These are phyloP conservation scores for Diaporthe caulivora DNA, from an alignment of 2,329 filamentous ascomycete genomes.

Conservation along the genomic window DNA sequence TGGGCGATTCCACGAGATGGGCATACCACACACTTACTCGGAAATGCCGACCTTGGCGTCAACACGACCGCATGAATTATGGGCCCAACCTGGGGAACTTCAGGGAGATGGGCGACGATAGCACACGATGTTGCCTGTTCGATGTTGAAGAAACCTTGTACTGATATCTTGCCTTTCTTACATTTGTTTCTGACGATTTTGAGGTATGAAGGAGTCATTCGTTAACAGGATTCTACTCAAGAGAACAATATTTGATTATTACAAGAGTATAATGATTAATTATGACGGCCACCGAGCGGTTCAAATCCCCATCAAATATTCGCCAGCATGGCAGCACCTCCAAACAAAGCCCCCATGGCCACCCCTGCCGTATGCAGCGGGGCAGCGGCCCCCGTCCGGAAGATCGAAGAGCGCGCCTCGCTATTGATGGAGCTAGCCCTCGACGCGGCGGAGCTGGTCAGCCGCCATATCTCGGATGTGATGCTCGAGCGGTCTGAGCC, in stretches of 20 bases:
- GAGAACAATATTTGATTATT: background rate
- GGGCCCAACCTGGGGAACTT: slow-evolving; percentile 8
- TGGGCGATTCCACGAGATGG: slow-evolving; percentile 2
- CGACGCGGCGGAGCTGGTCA: slow-evolving; percentile 18
- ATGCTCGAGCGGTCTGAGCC: background rate
- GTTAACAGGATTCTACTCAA: background rate
- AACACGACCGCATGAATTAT: background rate
- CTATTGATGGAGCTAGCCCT: slow-evolving; percentile 20
- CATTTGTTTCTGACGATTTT: background rate
- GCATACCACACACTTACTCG: background rate
- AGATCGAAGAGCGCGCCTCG: slow-evolving; percentile 8
- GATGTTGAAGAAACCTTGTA: background rate
- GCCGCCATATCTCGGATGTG: background rate
- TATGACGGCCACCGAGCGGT: background rate
- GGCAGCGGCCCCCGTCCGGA: slow-evolving; percentile 11
- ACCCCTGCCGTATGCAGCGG: slow-evolving; percentile 1
- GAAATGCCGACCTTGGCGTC: slow-evolving; percentile 13
- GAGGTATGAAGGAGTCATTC: background rate
- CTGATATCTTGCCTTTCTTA: too few relatives aligned
- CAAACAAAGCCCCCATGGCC: slow-evolving; percentile 12
- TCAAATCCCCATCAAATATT: background rate
- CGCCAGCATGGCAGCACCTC: background rate
- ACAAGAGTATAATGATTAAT: slow-evolving; percentile 12
- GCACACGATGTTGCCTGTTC: background rate
- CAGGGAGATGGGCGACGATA: background rate